Evolutionary conservation across 306 rosid species (phyloP), one percentile per base, ranked within the genome.

Genomic region (Pyrus communis): DNA sequence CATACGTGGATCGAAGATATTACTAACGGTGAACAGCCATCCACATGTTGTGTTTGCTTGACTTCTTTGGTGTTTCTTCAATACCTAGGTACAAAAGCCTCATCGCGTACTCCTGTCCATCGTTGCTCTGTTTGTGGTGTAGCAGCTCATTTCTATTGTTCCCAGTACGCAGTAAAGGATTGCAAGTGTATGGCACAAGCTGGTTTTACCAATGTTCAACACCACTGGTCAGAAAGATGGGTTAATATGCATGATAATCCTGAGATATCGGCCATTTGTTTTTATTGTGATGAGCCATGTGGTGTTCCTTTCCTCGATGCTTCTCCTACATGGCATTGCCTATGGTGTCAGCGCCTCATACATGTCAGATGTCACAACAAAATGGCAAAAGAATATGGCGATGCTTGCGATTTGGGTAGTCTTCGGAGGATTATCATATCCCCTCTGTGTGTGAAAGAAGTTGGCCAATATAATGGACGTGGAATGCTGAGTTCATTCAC

Each of bases 181-280:
- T 90, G 96, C 75, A 90, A 90, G 84, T 88, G 93, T 82, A 89
- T 88, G 83, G 88, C 91, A 60, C 96, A 90, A 83, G 87, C 91
- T 76, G 93, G 90, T 73, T 84, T 87, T 87, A 74, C 81, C 77
- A 80, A 87, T 64, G 80, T 90, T 74, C 86, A 85, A 77, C 96
- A 90, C 81, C 93, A 88, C 76, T 90, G 96, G 96, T 90, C 96
- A 4, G 96, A 90, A 84, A 87, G 87, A 79, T 90, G 96, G 96
- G 85, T 85, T 80, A 77, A 84, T 67, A 79, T 84, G 74, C 89
- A 88, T 87, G 96, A 90, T 67, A 82, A 85, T 81, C 90, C 87
- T 9, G 93, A 88, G 57, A 86, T 75, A 74, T 86, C 86, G 59
- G 84, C 87, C 67, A 85, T 86, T 79, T 90, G 93, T 65, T 87